Evolutionary conservation across 2,329 filamentous ascomycete genomes (phyloP).

Genomic region (Phyllosticta citrichinensis): DNA sequence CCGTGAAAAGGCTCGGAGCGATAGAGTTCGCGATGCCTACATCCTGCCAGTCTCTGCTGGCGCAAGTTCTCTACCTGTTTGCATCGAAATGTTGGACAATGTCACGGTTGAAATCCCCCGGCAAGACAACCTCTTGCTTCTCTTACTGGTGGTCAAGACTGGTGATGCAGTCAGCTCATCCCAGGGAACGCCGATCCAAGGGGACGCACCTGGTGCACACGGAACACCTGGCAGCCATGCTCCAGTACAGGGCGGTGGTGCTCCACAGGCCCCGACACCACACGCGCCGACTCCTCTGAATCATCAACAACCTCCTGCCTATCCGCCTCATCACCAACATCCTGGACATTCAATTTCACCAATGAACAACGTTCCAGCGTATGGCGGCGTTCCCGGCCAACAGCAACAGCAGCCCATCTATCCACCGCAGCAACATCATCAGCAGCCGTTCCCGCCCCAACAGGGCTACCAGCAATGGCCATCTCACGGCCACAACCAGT

Average conservation of each 20-base stretch:
- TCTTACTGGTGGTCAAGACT: slow-evolving; percentile 67
- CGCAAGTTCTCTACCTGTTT: slow-evolving; percentile 61
- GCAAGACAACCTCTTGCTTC: slow-evolving; percentile 66
- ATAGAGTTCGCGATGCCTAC: slow-evolving; percentile 81
- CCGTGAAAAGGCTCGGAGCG: slow-evolving; percentile 51
- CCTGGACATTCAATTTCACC: slow-evolving; percentile 15
- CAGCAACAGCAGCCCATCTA: slow-evolving; percentile 13
- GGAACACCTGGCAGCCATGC: slow-evolving; percentile 9
- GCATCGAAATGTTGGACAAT: slow-evolving; percentile 79
- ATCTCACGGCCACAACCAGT: slow-evolving; percentile 12
- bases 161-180: slow-evolving; percentile 27
- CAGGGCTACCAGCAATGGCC: slow-evolving; percentile 12
- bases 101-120: slow-evolving; percentile 65
- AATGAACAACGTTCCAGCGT: not conserved
- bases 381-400: not conserved
- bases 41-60: slow-evolving; percentile 76
- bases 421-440: slow-evolving; percentile 25
- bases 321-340: not conserved
- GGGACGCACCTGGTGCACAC: slow-evolving; percentile 16
- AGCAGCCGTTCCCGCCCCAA: slow-evolving; percentile 22
- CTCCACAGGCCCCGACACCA: slow-evolving; percentile 2
- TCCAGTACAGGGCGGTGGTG: not conserved
- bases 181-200: slow-evolving; percentile 18
- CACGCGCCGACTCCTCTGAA: slow-evolving; percentile 10
- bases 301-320: not conserved